Evolutionary conservation across 345 rosid species (phyloP).

Genomic region (Salix suchowensis): DNA sequence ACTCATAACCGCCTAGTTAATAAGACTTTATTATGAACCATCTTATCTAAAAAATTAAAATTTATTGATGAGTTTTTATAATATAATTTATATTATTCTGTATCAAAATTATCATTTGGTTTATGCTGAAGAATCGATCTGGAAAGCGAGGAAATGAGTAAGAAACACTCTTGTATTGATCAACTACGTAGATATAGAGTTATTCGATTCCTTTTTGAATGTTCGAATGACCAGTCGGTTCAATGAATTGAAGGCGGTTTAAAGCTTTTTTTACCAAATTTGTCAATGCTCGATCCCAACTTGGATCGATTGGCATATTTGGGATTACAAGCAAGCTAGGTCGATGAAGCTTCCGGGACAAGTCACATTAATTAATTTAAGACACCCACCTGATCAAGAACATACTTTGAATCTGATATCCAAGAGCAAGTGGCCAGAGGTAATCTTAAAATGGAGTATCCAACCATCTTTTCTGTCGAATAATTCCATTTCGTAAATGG

Average conservation of each 20-base stretch:
- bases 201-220: too few relatives aligned
- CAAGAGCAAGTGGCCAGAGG: neutral
- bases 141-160: too few relatives aligned
- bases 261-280: neutral
- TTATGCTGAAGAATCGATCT: too few relatives aligned
- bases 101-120: too few relatives aligned
- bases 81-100: too few relatives aligned
- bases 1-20: too few relatives aligned
- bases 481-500: neutral
- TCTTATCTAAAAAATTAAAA: too few relatives aligned
- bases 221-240: too few relatives aligned
- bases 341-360: neutral
- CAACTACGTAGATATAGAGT: too few relatives aligned
- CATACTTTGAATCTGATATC: neutral
- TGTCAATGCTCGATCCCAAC: neutral
- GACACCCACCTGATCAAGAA: neutral
- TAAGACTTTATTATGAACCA: too few relatives aligned
- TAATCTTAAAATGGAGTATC: neutral
- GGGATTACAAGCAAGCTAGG: neutral
- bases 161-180: too few relatives aligned
- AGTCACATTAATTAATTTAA: neutral
- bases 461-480: neutral
- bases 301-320: neutral
- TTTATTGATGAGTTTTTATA: too few relatives aligned
- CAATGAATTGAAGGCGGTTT: neutral